Base-by-base conservation (phyloP, 305 asterid genomes). In the Fraxinus baroniana region DNA sequence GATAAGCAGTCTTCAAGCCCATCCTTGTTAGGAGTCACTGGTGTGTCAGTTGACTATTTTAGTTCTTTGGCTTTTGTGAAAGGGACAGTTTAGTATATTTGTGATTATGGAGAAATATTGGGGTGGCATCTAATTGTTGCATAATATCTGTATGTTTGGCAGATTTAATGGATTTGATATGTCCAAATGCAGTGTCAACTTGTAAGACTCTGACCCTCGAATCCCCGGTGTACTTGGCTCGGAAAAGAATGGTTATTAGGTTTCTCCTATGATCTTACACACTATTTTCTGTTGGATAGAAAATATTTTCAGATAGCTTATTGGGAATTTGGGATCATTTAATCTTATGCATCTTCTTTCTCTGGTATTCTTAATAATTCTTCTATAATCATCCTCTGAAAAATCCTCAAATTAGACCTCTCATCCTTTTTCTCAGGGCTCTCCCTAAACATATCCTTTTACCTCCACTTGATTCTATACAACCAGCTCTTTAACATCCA, bases 21-120 rank as follows among this genome's bases (percentile, higher is more conserved):
- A 68, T 37, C 26, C 44, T 66, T 78, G 77, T 60, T 57, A 73
- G 75, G 82, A 73, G 13, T n/a, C 68, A 76, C 13, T 68, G 52
- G n/a, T 39, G 72, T 75, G 76, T 30, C 22, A 20, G 30, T 62
- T 41, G 80, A 72, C 70, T 60, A 60, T 35, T 68, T 4, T 24
- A 15, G 41, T 46, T 60, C 70, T 18, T 60, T 60, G 70, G 32
- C 70, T 70, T 20, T 37, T 46, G 33, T 68, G 74, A 44, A 57
- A 17, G 32, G 75, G 24, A 37, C 62, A 26, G 15, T 41, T 62
- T 13, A 7, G n/a, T 77, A 1, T n/a, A 24, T 44, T 18, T 28
- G 49, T 33, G 79, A 52, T 20, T 7, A 60, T 60, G 70, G 70
- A 36, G 41, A 55, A 74, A 15, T 74, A 4, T 74, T 30, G 41